phyloP scores from a whole-genome alignment of 192 early-diverging fungal genomes.

The Linnemannia exigua region DNA sequence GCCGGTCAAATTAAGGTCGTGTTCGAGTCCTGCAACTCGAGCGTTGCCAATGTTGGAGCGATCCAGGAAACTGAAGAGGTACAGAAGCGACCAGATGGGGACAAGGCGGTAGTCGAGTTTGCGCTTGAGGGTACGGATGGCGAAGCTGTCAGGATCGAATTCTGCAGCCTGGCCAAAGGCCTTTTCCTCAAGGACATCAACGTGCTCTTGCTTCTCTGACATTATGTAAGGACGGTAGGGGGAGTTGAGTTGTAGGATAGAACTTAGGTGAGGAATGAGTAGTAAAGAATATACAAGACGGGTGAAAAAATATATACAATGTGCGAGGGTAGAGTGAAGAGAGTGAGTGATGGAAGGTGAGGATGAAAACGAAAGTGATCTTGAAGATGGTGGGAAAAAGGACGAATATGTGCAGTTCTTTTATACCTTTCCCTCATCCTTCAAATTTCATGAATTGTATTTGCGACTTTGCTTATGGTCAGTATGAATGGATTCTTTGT shows the following conservation, averaged over 20 bases:
- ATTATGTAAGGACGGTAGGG: conserved; percentile 14
- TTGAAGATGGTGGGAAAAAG: conserved; percentile 17
- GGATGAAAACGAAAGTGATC: conserved; percentile 18
- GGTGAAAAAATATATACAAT: conserved; percentile 13
- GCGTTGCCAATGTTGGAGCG: conserved; percentile 71
- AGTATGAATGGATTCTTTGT: background rate
- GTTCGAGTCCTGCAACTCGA: conserved; percentile 56
- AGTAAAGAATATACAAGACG: conserved; percentile 8
- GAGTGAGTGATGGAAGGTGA: background rate
- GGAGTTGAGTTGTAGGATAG: background rate
- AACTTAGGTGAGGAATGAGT: background rate
- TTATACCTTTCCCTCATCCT: conserved; percentile 22
- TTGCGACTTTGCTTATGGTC: conserved; percentile 5
- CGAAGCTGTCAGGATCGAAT: conserved; percentile 17
- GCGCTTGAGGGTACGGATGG: conserved; percentile 25
- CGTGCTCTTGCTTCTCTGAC: conserved; percentile 24
- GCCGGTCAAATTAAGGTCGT: conserved; percentile 50
- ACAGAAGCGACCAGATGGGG: conserved; percentile 70
- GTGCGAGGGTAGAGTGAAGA: background rate
- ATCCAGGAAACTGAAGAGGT: conserved; percentile 72
- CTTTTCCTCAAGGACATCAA: conserved; percentile 17
- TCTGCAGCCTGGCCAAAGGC: conserved; percentile 19
- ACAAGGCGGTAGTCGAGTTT: conserved; percentile 73
- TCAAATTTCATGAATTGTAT: background rate
- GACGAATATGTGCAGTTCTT: conserved; percentile 10